A percentile compares a stretch with the other conserved stretches of the same genome.
Evolutionary conservation across 129 eudicot genomes (phyloP).

Genomic region (Ambrosia trifida): DNA sequence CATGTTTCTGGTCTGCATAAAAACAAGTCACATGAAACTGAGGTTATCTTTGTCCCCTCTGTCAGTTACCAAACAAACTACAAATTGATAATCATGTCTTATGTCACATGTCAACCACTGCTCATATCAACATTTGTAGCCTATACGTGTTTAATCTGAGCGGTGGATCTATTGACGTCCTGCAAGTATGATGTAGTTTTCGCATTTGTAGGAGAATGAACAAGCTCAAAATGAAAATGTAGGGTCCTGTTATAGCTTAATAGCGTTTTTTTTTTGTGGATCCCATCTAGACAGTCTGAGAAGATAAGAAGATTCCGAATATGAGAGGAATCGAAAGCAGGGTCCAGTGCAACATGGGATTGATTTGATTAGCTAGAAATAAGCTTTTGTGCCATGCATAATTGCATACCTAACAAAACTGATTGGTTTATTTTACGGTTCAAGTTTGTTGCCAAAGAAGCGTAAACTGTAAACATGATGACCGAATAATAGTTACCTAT

Average conservation of each 20-base stretch:
- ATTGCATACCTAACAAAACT: neutral
- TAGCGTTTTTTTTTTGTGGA: conserved; percentile 5
- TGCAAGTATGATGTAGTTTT: neutral
- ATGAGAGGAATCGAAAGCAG: neutral
- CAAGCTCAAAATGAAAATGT: neutral
- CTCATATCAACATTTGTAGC: conserved; percentile 7
- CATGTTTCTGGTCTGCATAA: conserved; percentile 22
- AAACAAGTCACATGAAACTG: conserved; percentile 42
- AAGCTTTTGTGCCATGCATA: neutral
- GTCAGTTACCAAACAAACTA: conserved; percentile 26
- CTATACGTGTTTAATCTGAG: neutral
- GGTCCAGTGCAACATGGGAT: neutral
- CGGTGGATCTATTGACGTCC: neutral
- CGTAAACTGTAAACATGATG: conserved; percentile 1
- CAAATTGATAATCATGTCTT: conserved; percentile 18
- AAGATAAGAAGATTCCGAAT: conserved; percentile 8
- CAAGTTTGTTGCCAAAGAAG: conserved; percentile 20
- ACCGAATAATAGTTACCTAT: conserved; percentile 2
- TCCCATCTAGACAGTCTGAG: neutral
- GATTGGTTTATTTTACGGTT: conserved; percentile 1
- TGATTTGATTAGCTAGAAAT: conserved; percentile 18
- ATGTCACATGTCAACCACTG: conserved; percentile 4
- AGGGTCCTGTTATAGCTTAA: neutral
- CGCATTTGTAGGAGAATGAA: neutral
- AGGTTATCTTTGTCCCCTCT: conserved; percentile 35